Conservation (phyloP, 2,329 filamentous ascomycete species). For the Botrytis hyacinthi region DNA sequence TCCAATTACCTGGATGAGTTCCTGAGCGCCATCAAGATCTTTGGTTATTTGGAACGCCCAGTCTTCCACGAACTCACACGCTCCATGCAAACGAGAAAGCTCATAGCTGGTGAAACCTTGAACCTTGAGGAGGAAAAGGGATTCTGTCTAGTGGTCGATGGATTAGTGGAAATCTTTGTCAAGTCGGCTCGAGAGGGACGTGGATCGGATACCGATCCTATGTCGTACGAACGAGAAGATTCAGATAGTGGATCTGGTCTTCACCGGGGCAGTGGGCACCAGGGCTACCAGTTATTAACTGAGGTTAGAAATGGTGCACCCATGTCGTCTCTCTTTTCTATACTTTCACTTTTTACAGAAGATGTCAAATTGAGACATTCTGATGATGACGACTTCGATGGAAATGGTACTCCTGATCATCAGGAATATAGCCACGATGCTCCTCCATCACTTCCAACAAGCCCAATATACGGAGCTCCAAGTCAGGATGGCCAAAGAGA, state of each 20-base stretch:
- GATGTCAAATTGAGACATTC: slow-evolving; percentile 77
- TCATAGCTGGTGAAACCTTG: slow-evolving; percentile 93
- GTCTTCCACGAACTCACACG: slow-evolving; percentile 97
- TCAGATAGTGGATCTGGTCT: slow-evolving; percentile 68
- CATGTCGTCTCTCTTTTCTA: slow-evolving; percentile 98
- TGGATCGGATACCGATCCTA: slow-evolving; percentile 42
- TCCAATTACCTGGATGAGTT: slow-evolving; percentile 99
- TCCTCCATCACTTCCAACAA: slow-evolving; percentile 38
- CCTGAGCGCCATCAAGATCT: slow-evolving; percentile 96
- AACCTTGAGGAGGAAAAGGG: slow-evolving; percentile 96
- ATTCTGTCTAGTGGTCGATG: slow-evolving; percentile 96
- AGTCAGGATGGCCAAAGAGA: slow-evolving; percentile 45
- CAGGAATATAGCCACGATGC: slow-evolving; percentile 33
- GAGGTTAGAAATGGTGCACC: slow-evolving; percentile 97
- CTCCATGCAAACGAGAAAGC: slow-evolving; percentile 96
- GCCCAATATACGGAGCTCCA: slow-evolving; percentile 35
- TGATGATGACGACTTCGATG: slow-evolving; percentile 50
- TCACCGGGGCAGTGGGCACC: slow-evolving; percentile 59
- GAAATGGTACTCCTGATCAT: slow-evolving; percentile 29
- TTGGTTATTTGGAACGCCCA: slow-evolving; percentile 91
- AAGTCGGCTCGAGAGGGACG: slow-evolving; percentile 69
- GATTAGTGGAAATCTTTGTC: slow-evolving; percentile 95
- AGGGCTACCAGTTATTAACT: slow-evolving; percentile 90
- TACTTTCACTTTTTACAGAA: slow-evolving; percentile 94
- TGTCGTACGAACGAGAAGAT: slow-evolving; percentile 47